Evolutionary conservation across 345 rosid genomes (phyloP), one percentile per base, ranked within the genome.

Genomic region (Hypericum androsaemum): DNA sequence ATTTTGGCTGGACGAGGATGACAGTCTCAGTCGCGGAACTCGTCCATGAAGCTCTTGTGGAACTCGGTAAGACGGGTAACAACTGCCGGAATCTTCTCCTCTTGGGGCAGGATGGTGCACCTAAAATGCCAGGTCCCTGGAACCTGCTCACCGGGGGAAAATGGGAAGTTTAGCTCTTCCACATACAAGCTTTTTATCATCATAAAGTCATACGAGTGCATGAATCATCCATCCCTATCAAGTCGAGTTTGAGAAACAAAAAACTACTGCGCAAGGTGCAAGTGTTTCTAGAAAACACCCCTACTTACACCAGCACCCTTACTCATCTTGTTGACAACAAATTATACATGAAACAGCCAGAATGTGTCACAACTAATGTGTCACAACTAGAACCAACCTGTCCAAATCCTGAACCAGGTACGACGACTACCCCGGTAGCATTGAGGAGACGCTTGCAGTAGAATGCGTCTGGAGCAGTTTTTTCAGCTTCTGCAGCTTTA

Each of bases 91-190:
- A 92, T 92, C 84, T 83, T 92, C 32, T 92, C 97, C 63, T 92
- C 98, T 50, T 81, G 98, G 5, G 97, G 98, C 62, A 92, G 79
- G 52, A 92, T 88, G n/a, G 98, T 88, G 78, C 95, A 92, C 68
- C 97, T 77, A 57, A 88, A 88, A 73, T 92, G 98, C 98, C 97
- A 92, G 10, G 98, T 92, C 8, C 97, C 98, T 6, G 87, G 90
- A 37, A 80, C 90, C 98, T 92, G 32, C 32, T 22, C 32, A 22
- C 4, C 32, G 4, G 32, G 32, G 4, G 4, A 22, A 22, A 4
- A 22, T 1, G 4, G 2, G 2, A 22, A 4, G 2, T 22, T 22
- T 22, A 22, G 32, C 4, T 1, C 32, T 22, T 22, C 4, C 32
- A 22, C 32, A 22, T 1, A 1, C 32, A 22, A 22, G 32, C 32